Evolutionary conservation across 2,329 filamentous ascomycete species (phyloP), one percentile per base, ranked within the genome.

Genomic region (Ploettnerulaceae sp.): DNA sequence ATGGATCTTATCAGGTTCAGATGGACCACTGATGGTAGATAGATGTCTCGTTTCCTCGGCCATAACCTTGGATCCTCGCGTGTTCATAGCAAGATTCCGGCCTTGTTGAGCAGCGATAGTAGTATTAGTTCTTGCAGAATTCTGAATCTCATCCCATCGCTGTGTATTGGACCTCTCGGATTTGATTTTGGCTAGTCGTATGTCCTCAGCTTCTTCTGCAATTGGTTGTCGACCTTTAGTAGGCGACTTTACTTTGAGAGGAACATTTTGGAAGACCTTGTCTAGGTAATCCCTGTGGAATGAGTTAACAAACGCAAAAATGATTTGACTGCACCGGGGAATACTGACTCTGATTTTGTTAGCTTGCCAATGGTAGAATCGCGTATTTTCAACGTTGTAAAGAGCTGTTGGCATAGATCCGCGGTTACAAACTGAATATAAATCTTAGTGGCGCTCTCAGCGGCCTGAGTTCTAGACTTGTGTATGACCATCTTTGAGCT

Each of bases 271-370:
- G 29, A 53, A 51, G 3, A 38, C 32, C 28, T 21, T 54, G 3
- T 48, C 38, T 5, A 54, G 14, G 12, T 47, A 38, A 20, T 38
- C 43, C 2, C 34, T 47, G 20, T 12, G n/a, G 12, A 9, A n/a
- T 4, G 3, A 8, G 18, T 36, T 41, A 28, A 26, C n/a, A 22
- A 8, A 20, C 11, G 3, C 9, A n/a, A 2, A 14, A 4, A 14
- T 5, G 11, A 15, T 25, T n/a, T n/a, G n/a, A n/a, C n/a, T 11
- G 12, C 15, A 11, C 12, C 12, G 9, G 15, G 4, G 8, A 17
- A 26, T 37, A 37, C 34, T 34, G 17, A 44, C 28, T 15, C 6
- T 24, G 0, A 2, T 49, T 45, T 35, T 2, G 8, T 12, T 1
- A 20, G 15, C n/a, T 28, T 32, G 17, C 17, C 22, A 15, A 43